Base-by-base conservation (phyloP, 1,139 yeast species). In the Taphrina pruni region DNA sequence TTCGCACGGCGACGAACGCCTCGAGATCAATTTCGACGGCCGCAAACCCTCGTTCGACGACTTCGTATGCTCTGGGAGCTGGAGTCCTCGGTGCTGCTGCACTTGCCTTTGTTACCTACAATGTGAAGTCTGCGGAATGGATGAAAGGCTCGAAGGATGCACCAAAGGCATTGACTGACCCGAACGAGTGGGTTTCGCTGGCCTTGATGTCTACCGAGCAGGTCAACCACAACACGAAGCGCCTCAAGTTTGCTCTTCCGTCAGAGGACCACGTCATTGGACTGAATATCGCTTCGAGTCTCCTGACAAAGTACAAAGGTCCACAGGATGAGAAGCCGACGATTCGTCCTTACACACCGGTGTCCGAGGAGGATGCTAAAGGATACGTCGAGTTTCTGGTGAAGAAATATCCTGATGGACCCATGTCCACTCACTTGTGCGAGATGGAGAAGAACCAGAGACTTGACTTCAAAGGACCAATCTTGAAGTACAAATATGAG, bases 301-400 rank as follows among this genome's bases (percentile, higher is more conserved):
- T 95, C 67, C 78, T 94, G 79, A 85, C 96, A 78, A 92, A 92
- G 82, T 91, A 82, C 73, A 72, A 74, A 74, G 89, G 88, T 70
- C 88, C 94, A 70, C 85, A 87, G 71, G 91, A 91, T 82, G 98
- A 97, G 74, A 87, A 83, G 81, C 87, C 88, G 76, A 97, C 94
- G 71, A 84, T 95, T 73, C 89, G 99, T 82, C 99, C 99, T 60
- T 95, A 95, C 84, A 95, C 99, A 50, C 99, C 99, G 70, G 84
- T 88, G 69, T 85, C 90, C 46, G 91, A 89, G 76, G 82, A 85
- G 69, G 87, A 86, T 69, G 83, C 84, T 72, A 84, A 84, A 78
- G 99, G 99, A 68, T 79, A 84, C 70, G 83, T 95, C 76, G 92
- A 90, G 72, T 85, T 95, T 75, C 85, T 93, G 72, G 83, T 95